Conservation (phyloP, 2,329 filamentous ascomycete genomes). For the Neofusicoccum kwambonambiense region DNA sequence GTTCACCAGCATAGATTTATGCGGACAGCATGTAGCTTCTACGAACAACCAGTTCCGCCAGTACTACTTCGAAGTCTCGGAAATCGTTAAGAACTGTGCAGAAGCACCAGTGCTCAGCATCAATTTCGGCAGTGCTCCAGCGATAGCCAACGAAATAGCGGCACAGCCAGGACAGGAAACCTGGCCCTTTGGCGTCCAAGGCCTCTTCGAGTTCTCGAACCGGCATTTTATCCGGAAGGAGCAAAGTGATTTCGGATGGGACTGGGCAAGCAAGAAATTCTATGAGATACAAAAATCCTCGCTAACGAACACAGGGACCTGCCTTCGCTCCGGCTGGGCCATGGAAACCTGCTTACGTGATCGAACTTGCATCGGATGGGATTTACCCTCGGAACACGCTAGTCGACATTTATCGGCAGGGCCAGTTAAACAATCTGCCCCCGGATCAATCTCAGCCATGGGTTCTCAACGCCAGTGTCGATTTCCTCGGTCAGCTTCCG, state of each 20-base stretch:
- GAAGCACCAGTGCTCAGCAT: constrained; percentile 41
- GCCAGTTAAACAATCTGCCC: constrained; percentile 58
- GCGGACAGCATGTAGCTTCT: constrained; percentile 52
- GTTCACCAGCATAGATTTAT: constrained; percentile 57
- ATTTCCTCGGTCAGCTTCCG: constrained; percentile 53
- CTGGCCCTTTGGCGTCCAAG: constrained; percentile 52
- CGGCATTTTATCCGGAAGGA: constrained; percentile 60
- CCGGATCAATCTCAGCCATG: constrained; percentile 58
- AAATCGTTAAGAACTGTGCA: constrained; percentile 46
- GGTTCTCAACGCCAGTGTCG: constrained; percentile 61
- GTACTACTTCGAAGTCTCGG: constrained; percentile 58
- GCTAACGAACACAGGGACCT: constrained; percentile 43
- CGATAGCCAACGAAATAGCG: constrained; percentile 54
- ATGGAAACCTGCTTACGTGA: constrained; percentile 59
- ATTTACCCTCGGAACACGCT: constrained; percentile 53
- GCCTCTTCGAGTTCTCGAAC: constrained; percentile 53
- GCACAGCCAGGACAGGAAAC: constrained; percentile 48
- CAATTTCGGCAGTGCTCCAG: constrained; percentile 58
- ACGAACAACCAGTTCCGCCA: constrained; percentile 65
- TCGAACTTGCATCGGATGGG: constrained; percentile 49
- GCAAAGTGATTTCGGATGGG: constrained; percentile 65
- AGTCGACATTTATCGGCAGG: constrained; percentile 59
- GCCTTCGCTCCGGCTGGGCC: constrained; percentile 62
- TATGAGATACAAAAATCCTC: background rate
- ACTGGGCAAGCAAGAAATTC: constrained; percentile 30